Evolutionary conservation across 257 asterid genomes (phyloP), one percentile per base, ranked within the genome.

Genomic region (Scutellaria galericulata): DNA sequence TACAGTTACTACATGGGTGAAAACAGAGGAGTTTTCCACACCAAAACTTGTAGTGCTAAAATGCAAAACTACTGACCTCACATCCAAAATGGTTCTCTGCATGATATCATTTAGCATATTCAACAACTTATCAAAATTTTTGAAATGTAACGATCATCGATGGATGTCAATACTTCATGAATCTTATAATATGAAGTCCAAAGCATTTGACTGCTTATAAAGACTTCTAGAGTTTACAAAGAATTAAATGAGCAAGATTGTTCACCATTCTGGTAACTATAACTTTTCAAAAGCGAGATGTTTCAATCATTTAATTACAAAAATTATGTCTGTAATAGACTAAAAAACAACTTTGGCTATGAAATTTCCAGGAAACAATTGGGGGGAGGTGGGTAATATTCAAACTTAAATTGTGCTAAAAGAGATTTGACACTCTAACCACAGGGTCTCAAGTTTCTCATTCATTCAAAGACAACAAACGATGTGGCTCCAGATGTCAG

Each of bases 1-100:
- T 24, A 78, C 27, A 55, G 48, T 61, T 70, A 54, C 74, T 60
- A 53, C 72, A 42, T 15, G 57, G 41, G 52, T 45, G 66, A 35
- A 53, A 35, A 40, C 24, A 24, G 55, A 39, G 53, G 56, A 39
- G 45, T 14, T 35, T 10, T 41, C 27, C 2, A 15, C 24, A 45
- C 5, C 42, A 54, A 50, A 48, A 12, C 57, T 12, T 18, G 18
- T 14, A 37, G 9, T 15, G 52, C 14, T 27, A 47, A 41, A 8
- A 39, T 44, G 45, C 47, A 58, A 65, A 24, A 65, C 40, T 27
- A 22, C 24, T 41, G 27, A 65, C 15, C 31, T 52, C 8, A 1
- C 52, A 10, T 42, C 41, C 27, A 27, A 70, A 70, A 47, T 24
- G 45, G 46, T 57, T 20, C 18, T 9, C 22, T 5, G 42, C 47